These are phyloP conservation scores for Mallotus repandus DNA, from an alignment of 441 rosid species.

Conservation along the genomic window DNA sequence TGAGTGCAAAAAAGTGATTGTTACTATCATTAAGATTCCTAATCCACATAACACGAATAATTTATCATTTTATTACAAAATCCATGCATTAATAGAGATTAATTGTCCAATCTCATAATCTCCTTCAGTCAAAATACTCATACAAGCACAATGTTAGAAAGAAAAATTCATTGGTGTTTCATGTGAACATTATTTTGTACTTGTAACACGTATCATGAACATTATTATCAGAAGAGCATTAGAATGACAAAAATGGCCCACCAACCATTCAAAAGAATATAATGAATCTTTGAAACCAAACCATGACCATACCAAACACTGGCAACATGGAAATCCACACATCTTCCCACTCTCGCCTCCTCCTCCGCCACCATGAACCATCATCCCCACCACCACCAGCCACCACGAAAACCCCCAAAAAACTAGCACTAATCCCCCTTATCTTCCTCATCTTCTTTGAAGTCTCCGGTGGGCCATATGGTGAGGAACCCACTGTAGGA, in stretches of 20 bases:
- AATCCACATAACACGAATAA: too few species aligned
- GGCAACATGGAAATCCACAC: neutral
- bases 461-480: constrained; percentile 86
- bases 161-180: too few species aligned
- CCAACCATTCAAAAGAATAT: neutral
- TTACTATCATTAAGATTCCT: too few species aligned
- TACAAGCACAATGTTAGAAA: too few species aligned
- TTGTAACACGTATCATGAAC: too few species aligned
- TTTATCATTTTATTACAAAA: too few species aligned
- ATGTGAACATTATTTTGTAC: too few species aligned
- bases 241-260: neutral
- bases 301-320: neutral
- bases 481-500: constrained; percentile 63
- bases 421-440: constrained; percentile 68
- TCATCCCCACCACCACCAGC: neutral
- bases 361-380: neutral
- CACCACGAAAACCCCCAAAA: constrained; percentile 24
- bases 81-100: too few species aligned
- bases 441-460: constrained; percentile 82
- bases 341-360: neutral
- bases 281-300: neutral
- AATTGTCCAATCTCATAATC: too few species aligned
- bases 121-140: too few species aligned
- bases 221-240: too few species aligned
- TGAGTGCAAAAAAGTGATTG: too few species aligned